Evolutionary conservation across 2,329 filamentous ascomycete species (phyloP), one percentile per base, ranked within the genome.

Genomic region (Hirsutella rhossiliensis): DNA sequence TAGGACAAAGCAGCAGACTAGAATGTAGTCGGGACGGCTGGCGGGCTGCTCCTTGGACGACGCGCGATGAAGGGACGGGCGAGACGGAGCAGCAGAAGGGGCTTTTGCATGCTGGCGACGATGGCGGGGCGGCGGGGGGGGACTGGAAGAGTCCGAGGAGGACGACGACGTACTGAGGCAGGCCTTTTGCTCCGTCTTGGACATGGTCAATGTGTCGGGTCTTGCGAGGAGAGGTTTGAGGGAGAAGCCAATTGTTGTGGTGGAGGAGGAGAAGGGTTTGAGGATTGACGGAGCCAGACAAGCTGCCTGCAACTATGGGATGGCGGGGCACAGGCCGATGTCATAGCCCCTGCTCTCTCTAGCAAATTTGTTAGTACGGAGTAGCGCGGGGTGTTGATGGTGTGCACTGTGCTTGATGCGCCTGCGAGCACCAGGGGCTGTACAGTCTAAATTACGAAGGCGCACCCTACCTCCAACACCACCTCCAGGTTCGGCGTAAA

Each of bases 101-200:
- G 9, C 17, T 38, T 42, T 41, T 23, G 48, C 36, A 45, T 43
- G 38, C 37, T 23, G 36, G 48, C 49, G 48, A 48, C 49, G 34
- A 37, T 37, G 46, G 47, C 46, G 49, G 47, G 53, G 48, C 54
- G 54, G 49, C 50, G 17, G 18, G n/a, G n/a, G n/a, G 34, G 51
- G 43, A 43, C 44, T 43, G 54, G 53, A 46, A 48, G 50, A 51
- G 57, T 53, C 53, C 48, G 57, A 57, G 51, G 57, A 58, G 51
- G 52, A 51, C 54, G 57, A 56, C 50, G 62, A 75, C 73, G 62
- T 76, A 77, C 73, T 78, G 61, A 78, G 70, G 64, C 75, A 78
- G 56, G 74, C 75, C 62, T 78, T 78, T 44, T 78, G 74, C 51
- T 73, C 71, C 56, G 73, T 69, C 56, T 69, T 69, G 61, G 71